A percentile compares a stretch with the other conserved stretches of the same genome.
Evolutionary conservation across 73 alveolate species (phyloP).

Genomic region (Paramecium octaurelia): DNA sequence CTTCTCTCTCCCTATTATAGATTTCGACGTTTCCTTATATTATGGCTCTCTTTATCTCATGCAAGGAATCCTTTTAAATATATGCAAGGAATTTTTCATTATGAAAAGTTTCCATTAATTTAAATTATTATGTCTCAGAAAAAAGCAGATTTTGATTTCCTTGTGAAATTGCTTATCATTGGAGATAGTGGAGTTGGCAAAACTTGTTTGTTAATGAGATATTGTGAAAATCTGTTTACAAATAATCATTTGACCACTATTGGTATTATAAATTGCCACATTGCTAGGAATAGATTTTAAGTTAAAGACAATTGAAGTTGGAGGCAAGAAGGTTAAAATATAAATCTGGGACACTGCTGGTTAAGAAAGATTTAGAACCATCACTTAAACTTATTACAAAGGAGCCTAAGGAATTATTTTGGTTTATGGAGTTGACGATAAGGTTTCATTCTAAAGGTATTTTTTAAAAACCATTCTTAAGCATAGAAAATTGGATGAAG

Average conservation of each 20-base stretch:
- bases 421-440: slow-evolving; percentile 76
- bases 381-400: slow-evolving; percentile 86
- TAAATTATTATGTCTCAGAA: slow-evolving; percentile 12
- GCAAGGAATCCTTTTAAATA: background rate
- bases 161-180: slow-evolving; percentile 73
- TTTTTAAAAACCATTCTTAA: background rate
- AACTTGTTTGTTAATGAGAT: slow-evolving; percentile 80
- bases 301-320: slow-evolving; percentile 74
- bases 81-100: background rate
- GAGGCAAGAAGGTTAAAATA: slow-evolving; percentile 77
- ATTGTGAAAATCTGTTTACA: slow-evolving; percentile 81
- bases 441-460: slow-evolving; percentile 63
- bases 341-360: slow-evolving; percentile 97
- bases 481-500: slow-evolving; percentile 63
- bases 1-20: no score
- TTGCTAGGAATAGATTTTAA: slow-evolving; percentile 82
- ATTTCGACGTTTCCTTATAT: background rate
- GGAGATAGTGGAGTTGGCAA: slow-evolving; percentile 93
- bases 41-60: background rate
- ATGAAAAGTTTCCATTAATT: slow-evolving; percentile 21
- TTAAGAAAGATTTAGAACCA: slow-evolving; percentile 87
- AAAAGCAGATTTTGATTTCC: slow-evolving; percentile 25
- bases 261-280: slow-evolving; percentile 64
- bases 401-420: slow-evolving; percentile 93
- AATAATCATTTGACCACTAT: slow-evolving; percentile 79